Evolutionary conservation across 306 rosid genomes (phyloP), one percentile per base, ranked within the genome.

Genomic region (Cajanus cajan): DNA sequence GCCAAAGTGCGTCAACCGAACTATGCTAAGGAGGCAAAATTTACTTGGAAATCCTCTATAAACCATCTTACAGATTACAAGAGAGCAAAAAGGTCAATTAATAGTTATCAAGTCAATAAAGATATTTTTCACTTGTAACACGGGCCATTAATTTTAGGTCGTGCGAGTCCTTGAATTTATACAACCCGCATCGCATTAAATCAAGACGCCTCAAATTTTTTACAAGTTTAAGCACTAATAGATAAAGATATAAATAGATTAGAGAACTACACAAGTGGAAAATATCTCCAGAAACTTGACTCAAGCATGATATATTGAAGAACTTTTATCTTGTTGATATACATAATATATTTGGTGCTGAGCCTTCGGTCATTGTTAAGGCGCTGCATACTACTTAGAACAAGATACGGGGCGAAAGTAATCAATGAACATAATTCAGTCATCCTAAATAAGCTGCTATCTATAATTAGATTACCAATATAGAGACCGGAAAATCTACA

Each of bases 321-420:
- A 25, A 43, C 52, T 73, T 44, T 43, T 47, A 33, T 34, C 51
- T 40, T 73, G 67, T 40, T 73, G 67, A 57, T 57, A 44, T 58
- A 47, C 68, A 82, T 16, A 18, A 39, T 54, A 57, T 61, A 34
- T 45, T 68, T 45, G 34, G 39, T 47, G 41, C 45, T 7, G 40
- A 63, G n/a, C 62, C 76, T 74, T 54, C 44, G 66, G 19, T 37
- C 36, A 67, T 4, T 22, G 47, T 65, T 25, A 73, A 44, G 19
- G 67, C 8, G 9, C n/a, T 63, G 43, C 11, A 21, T 44, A 47
- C 61, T 34, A 74, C 51, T 43, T 57, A 31, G 50, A 68, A 69
- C 73, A 76, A 71, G 21, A 51, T 47, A 59, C 39, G 34, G 13
- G 52, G 51, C 9, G 50, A 59, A 31, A 77, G 82, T 5, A 52